Evolutionary conservation across 2,329 filamentous ascomycete species (phyloP).

Genomic region (Fusarium goolgardi): DNA sequence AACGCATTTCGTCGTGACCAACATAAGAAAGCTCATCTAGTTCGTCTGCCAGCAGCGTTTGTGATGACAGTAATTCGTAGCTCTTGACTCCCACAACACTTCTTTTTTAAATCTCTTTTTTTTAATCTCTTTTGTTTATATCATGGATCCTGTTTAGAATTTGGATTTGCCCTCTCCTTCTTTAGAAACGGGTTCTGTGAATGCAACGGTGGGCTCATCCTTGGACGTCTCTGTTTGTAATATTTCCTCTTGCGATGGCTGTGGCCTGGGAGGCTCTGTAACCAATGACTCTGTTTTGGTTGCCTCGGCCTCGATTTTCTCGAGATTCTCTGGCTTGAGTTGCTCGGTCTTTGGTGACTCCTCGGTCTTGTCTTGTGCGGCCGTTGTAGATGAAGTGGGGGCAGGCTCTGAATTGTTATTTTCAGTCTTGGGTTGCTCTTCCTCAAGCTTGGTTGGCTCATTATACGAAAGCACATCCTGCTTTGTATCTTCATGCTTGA

Average conservation of each 20-base stretch:
- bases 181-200: background rate
- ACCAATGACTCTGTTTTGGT: background rate
- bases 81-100: constrained; percentile 2
- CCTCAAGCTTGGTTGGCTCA: background rate
- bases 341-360: constrained; percentile 14
- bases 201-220: background rate
- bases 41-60: constrained; percentile 21
- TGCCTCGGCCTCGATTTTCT: constrained; percentile 4
- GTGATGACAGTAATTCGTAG: constrained; percentile 13
- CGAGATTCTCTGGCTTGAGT: constrained; percentile 5
- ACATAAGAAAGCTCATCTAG: constrained; percentile 38
- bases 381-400: background rate
- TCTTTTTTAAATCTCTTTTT: background rate
- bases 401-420: constrained; percentile 1
- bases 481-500: background rate
- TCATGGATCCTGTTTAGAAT: background rate
- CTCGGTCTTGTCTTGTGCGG: background rate
- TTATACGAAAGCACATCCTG: background rate
- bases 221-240: background rate
- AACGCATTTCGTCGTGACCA: constrained; percentile 24
- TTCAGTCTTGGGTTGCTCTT: constrained; percentile 7
- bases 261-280: background rate
- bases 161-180: constrained; percentile 16
- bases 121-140: background rate
- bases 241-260: constrained; percentile 3